Evolutionary conservation across 805 yeast genomes (phyloP), one percentile per base, ranked within the genome.

Genomic region (Sungouiozyma intestinalis): DNA sequence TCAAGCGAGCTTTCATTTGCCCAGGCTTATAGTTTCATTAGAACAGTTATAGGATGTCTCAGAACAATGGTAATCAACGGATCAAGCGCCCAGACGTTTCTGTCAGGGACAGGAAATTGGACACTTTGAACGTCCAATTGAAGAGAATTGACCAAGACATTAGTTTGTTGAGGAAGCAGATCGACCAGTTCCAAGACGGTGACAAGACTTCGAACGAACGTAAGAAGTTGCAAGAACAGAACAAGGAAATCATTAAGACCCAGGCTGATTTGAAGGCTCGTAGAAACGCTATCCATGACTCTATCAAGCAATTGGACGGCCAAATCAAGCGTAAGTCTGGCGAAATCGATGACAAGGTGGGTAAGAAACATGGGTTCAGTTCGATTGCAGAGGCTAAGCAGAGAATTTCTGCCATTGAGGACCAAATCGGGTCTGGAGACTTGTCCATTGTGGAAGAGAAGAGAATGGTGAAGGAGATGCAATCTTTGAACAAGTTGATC

Each of bases 401-500:
- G 45, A 77, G 80, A 63, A 71, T 84, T 56, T 59, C 61, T 45
- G 69, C 69, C 50, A 74, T 86, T 57, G 97, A 92, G 61, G 73
- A 72, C 35, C 69, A 73, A 51, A 80, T 92, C 47, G 85, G 83
- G 43, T 66, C 82, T 40, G 97, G 97, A 48, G 65, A 72, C 37
- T 71, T 92, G 60, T 76, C 85, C 54, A 77, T 92, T 57, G 97
- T 87, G 41, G 95, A 90, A 49, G 99, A 92, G 73, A 81, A 85
- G 69, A 74, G 79, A 58, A 66, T 72, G 50, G 77, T 92, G 51
- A 84, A 84, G 67, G 97, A 90, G 67, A 83, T 86, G 72, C 74
- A 86, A 40, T 64, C 79, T 37, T 75, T 92, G 63, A 79, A 90
- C 66, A 86, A 85, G 67, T 67, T 83, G 59, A 77, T 80, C 58